phyloP scores from a whole-genome alignment of 1,284 basidiomycete genomes.

The Leucoagaricus sp. region DNA sequence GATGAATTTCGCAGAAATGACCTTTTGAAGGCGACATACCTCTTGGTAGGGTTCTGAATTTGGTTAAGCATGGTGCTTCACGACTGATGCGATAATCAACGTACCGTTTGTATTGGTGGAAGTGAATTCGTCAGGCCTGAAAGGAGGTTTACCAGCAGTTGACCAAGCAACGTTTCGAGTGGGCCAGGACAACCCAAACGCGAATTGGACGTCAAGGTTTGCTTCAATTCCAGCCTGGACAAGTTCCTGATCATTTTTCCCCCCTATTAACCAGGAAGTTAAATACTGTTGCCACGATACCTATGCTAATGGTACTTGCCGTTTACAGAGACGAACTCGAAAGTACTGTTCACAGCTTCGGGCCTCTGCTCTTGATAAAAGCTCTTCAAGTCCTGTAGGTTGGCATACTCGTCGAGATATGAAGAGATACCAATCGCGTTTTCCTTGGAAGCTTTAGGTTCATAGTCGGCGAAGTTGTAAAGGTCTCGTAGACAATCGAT shows the following conservation, averaged over 20 bases:
- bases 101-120: slow-evolving; percentile 51
- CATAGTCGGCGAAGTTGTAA: slow-evolving; percentile 51
- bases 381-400: slow-evolving; percentile 50
- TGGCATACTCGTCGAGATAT: slow-evolving; percentile 58
- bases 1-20: background rate
- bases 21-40: slow-evolving; percentile 5
- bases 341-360: slow-evolving; percentile 44
- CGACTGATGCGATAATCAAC: background rate
- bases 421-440: slow-evolving; percentile 59
- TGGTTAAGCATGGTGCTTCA: background rate
- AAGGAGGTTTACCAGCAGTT: slow-evolving; percentile 54
- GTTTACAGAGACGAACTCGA: slow-evolving; percentile 47
- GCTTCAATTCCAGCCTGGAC: slow-evolving; percentile 64
- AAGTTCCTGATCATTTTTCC: slow-evolving; percentile 60
- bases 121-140: slow-evolving; percentile 46
- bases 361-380: slow-evolving; percentile 53
- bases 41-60: slow-evolving; percentile 28
- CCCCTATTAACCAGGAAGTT: slow-evolving; percentile 47
- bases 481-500: slow-evolving; percentile 50
- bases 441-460: slow-evolving; percentile 33
- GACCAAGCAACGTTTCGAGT: slow-evolving; percentile 35
- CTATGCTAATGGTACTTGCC: slow-evolving; percentile 32
- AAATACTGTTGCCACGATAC: no score
- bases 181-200: slow-evolving; percentile 58
- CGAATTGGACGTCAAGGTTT: slow-evolving; percentile 71